Percentiles rank a stretch among this genome's conserved stretches.
Conservation (phyloP, 192 early-diverging fungal species). For the Backusella australiensis region DNA sequence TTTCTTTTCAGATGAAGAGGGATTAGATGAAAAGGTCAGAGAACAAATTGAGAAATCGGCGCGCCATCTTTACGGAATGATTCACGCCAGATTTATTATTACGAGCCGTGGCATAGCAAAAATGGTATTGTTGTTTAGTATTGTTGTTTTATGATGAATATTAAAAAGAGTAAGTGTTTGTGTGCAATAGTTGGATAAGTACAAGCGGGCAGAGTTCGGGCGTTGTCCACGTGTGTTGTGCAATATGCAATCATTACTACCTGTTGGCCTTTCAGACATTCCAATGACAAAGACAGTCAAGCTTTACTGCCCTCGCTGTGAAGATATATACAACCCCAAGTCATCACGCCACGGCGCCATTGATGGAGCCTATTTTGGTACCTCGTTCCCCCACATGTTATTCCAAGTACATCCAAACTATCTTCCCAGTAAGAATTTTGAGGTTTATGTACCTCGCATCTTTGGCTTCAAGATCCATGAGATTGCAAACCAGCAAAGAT, state of each 20-base stretch:
- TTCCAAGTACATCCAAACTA: conserved; percentile 88
- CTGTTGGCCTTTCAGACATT: conserved; percentile 86
- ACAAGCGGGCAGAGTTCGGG: conserved; percentile 92
- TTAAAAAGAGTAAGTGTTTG: not conserved
- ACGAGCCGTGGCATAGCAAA: conserved; percentile 89
- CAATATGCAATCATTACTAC: conserved; percentile 84
- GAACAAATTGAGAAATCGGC: conserved; percentile 86
- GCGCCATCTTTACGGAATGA: conserved; percentile 94
- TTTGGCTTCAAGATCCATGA: conserved; percentile 97
- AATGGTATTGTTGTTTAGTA: conserved; percentile 60
- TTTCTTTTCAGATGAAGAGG: conserved; percentile 53
- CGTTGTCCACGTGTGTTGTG: conserved; percentile 96
- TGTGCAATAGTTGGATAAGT: conserved; percentile 73
- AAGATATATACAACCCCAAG: conserved; percentile 95
- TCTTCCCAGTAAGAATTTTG: conserved; percentile 70
- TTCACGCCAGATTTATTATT: conserved; percentile 95
- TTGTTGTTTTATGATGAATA: not conserved
- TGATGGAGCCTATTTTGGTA: conserved; percentile 97
- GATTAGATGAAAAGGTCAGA: conserved; percentile 66
- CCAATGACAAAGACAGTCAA: conserved; percentile 85
- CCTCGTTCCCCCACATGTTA: conserved; percentile 94
- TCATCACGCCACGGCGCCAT: conserved; percentile 80
- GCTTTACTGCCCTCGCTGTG: conserved; percentile 94
- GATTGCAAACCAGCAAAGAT: conserved; percentile 83
- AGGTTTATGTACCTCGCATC: conserved; percentile 93